These are phyloP conservation scores for Naganishia sp. DNA, from an alignment of 1,284 basidiomycete genomes.

Conservation along the genomic window DNA sequence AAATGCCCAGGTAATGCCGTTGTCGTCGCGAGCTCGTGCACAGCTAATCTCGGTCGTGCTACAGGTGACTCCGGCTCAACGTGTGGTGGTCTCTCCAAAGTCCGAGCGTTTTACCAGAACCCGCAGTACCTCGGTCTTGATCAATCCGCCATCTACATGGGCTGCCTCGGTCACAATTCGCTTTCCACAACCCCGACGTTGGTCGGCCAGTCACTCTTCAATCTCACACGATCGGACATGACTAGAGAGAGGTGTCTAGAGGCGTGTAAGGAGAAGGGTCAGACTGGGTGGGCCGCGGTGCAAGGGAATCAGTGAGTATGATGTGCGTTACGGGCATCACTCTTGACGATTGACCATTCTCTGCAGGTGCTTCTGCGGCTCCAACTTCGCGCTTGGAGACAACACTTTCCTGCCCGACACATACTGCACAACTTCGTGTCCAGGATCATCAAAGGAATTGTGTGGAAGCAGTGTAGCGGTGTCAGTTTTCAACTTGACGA, in stretches of 20 bases:
- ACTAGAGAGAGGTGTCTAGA: slow-evolving; percentile 16
- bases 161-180: slow-evolving; percentile 12
- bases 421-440: slow-evolving; percentile 18
- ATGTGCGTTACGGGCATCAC: not conserved
- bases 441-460: slow-evolving; percentile 12
- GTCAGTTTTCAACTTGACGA: slow-evolving; percentile 18
- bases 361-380: slow-evolving; percentile 15
- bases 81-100: slow-evolving; percentile 13
- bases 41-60: not conserved
- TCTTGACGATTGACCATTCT: no score
- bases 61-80: slow-evolving; percentile 14
- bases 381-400: slow-evolving; percentile 8
- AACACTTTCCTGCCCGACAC: slow-evolving; percentile 25
- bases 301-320: slow-evolving; percentile 18
- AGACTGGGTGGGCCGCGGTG: slow-evolving; percentile 12
- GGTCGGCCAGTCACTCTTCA: slow-evolving; percentile 3
- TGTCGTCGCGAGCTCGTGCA: not conserved
- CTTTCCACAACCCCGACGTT: slow-evolving; percentile 3
- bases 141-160: slow-evolving; percentile 17
- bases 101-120: slow-evolving; percentile 22
- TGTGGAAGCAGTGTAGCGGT: slow-evolving; percentile 16
- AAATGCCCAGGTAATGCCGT: slow-evolving; percentile 7
- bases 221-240: slow-evolving; percentile 20
- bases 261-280: slow-evolving; percentile 12
- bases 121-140: slow-evolving; percentile 20